Percentiles rank a stretch among this genome's conserved stretches.
These are phyloP conservation scores for Lipomyces yamanashiensis DNA, from an alignment of 805 yeast species.

Conservation along the genomic window DNA sequence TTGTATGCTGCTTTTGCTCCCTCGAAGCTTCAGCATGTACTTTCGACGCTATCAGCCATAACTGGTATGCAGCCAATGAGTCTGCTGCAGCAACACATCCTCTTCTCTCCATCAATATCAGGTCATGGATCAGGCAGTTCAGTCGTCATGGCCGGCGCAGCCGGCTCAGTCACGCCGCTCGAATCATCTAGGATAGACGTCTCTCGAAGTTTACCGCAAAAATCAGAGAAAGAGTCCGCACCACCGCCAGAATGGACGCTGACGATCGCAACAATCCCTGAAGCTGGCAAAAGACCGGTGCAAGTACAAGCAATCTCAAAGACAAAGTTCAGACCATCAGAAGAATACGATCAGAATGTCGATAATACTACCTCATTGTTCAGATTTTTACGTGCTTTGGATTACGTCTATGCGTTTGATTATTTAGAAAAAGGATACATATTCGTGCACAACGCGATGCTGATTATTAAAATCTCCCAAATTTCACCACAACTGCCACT, in stretches of 20 bases:
- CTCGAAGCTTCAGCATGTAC: slow-evolving; percentile 42
- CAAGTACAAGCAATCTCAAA: slow-evolving; percentile 25
- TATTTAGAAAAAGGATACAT: slow-evolving; percentile 27
- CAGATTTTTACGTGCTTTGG: slow-evolving; percentile 27
- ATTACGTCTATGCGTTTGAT: slow-evolving; percentile 34
- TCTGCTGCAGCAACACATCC: slow-evolving; percentile 40
- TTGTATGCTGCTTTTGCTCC: slow-evolving; percentile 44
- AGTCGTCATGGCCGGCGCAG: slow-evolving; percentile 1
- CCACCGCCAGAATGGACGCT: slow-evolving; percentile 40
- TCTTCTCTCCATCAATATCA: slow-evolving; percentile 43
- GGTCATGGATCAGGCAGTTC: slow-evolving; percentile 17
- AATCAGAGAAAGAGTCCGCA: not conserved
- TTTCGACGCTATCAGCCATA: slow-evolving; percentile 45
- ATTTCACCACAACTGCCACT: slow-evolving; percentile 28
- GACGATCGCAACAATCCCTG: slow-evolving; percentile 46
- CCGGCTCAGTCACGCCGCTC: slow-evolving; percentile 23
- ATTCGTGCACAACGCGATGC: slow-evolving; percentile 26
- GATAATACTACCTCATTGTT: slow-evolving; percentile 20
- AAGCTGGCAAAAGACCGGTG: slow-evolving; percentile 45
- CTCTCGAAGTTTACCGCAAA: slow-evolving; percentile 12
- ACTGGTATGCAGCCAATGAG: slow-evolving; percentile 46
- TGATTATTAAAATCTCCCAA: slow-evolving; percentile 22
- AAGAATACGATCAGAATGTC: not conserved
- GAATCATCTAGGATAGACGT: slow-evolving; percentile 33
- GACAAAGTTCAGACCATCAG: slow-evolving; percentile 7